Percentiles rank a stretch among this genome's conserved stretches.
Evolutionary conservation across 2,329 filamentous ascomycete species (phyloP).

Genomic region (Talaromyces sp.): DNA sequence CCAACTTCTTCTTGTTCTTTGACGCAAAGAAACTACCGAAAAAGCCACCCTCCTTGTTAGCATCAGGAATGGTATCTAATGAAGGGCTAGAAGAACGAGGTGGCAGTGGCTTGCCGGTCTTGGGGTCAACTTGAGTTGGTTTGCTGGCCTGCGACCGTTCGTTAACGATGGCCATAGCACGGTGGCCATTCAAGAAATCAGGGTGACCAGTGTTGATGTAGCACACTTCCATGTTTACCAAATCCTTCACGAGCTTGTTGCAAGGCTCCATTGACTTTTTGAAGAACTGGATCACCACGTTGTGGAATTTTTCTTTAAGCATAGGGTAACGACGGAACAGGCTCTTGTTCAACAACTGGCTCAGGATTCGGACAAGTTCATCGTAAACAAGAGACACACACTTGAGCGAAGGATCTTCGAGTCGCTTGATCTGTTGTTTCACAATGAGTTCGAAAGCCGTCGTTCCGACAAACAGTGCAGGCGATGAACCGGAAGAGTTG

Average conservation of each 20-base stretch:
- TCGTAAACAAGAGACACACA: conserved; percentile 97
- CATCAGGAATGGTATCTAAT: conserved; percentile 52
- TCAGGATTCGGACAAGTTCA: conserved; percentile 90
- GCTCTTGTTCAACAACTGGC: conserved; percentile 81
- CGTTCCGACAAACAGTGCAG: conserved; percentile 93
- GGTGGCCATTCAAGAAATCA: conserved; percentile 93
- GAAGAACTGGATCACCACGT: conserved; percentile 88
- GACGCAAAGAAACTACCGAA: conserved; percentile 98
- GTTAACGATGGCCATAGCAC: conserved; percentile 97
- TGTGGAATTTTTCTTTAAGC: conserved; percentile 95
- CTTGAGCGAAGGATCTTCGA: conserved; percentile 95
- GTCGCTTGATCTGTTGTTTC: conserved; percentile 94
- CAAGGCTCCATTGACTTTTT: conserved; percentile 98
- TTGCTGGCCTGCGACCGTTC: conserved; percentile 78
- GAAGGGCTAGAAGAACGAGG: conserved; percentile 73
- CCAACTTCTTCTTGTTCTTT: conserved; percentile 99
- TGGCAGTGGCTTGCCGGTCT: conserved; percentile 93
- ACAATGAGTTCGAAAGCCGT: conserved; percentile 98
- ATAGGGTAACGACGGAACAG: conserved; percentile 89
- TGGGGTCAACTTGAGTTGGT: conserved; percentile 93
- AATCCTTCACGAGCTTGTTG: conserved; percentile 90
- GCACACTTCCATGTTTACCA: conserved; percentile 92
- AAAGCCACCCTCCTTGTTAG: conserved; percentile 59
- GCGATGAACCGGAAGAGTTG: conserved; percentile 98
- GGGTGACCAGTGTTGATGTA: conserved; percentile 99